Evolutionary conservation across 345 rosid genomes (phyloP).

Genomic region (Brassica nigra): DNA sequence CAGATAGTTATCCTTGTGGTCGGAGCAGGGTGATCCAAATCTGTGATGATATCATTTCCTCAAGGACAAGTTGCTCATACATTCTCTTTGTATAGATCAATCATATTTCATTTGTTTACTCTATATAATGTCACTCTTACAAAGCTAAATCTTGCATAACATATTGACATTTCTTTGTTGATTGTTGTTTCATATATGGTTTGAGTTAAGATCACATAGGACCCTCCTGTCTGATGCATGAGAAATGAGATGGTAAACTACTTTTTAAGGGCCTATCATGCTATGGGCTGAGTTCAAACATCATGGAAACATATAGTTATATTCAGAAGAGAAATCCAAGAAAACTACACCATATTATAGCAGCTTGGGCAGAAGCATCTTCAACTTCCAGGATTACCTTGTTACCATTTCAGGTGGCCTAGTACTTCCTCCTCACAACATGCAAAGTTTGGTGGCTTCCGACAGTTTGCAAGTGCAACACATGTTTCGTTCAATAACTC

Average conservation of each 20-base stretch:
- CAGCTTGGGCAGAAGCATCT: too few relatives aligned
- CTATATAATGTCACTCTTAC: conserved; percentile 53
- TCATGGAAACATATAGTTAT: too few relatives aligned
- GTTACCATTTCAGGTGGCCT: too few relatives aligned
- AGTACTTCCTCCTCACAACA: too few relatives aligned
- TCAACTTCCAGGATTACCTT: too few relatives aligned
- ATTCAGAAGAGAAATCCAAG: too few relatives aligned
- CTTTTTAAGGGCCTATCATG: too few relatives aligned
- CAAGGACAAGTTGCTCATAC: not conserved
- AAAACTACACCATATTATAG: too few relatives aligned
- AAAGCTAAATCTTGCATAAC: conserved; percentile 17
- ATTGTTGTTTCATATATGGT: conserved; percentile 7
- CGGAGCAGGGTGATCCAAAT: not conserved
- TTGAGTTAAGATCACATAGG: not conserved
- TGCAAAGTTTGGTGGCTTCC: too few relatives aligned
- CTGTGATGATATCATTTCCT: not conserved
- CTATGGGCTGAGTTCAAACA: too few relatives aligned
- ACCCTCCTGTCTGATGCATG: not conserved
- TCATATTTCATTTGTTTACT: not conserved
- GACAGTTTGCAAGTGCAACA: too few relatives aligned
- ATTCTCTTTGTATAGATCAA: conserved; percentile 25
- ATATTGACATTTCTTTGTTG: not conserved
- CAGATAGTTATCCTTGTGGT: not conserved
- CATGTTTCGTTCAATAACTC: too few relatives aligned
- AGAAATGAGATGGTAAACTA: not conserved